A percentile compares a stretch with the other conserved stretches of the same genome.
Conservation (phyloP, 163 green algal species). For the Volvox carteri region DNA sequence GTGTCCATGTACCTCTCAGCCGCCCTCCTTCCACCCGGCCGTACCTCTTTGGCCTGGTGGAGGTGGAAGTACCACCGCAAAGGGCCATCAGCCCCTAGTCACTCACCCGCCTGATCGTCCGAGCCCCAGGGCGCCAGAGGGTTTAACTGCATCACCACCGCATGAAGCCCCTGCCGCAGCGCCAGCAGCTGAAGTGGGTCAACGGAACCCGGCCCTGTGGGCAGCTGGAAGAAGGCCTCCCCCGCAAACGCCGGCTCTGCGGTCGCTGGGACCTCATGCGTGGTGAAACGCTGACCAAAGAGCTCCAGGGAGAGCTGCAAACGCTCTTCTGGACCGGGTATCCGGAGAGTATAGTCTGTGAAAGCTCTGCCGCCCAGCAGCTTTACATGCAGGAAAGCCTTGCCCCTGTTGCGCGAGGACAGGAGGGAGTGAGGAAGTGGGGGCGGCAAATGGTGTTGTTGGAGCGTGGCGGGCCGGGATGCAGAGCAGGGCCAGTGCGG, state of each 20-base stretch:
- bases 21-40: no score
- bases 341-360: slow-evolving; percentile 31
- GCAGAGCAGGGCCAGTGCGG: no score
- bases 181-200: slow-evolving; percentile 59
- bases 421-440: no score
- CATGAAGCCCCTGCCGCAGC: slow-evolving; percentile 60
- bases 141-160: slow-evolving; percentile 55
- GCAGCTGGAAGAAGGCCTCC: slow-evolving; percentile 55
- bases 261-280: slow-evolving; percentile 3
- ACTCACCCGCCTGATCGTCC: background rate
- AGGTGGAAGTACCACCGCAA: no score
- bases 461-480: no score
- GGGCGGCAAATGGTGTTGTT: no score
- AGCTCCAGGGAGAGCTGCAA: slow-evolving; percentile 62
- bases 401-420: background rate
- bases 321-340: slow-evolving; percentile 27
- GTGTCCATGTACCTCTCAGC: no score
- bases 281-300: slow-evolving; percentile 64
- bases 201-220: background rate
- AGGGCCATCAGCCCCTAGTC: no score
- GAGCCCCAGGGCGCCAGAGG: slow-evolving; percentile 19
- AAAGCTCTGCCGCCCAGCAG: slow-evolving; percentile 58
- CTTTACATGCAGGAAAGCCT: slow-evolving; percentile 58
- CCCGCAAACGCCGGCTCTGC: slow-evolving; percentile 54
- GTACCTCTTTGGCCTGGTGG: no score